Percentiles rank a stretch among this genome's conserved stretches.
phyloP scores from a whole-genome alignment of 2,329 filamentous ascomycete species.

The Penicillium occitanis region DNA sequence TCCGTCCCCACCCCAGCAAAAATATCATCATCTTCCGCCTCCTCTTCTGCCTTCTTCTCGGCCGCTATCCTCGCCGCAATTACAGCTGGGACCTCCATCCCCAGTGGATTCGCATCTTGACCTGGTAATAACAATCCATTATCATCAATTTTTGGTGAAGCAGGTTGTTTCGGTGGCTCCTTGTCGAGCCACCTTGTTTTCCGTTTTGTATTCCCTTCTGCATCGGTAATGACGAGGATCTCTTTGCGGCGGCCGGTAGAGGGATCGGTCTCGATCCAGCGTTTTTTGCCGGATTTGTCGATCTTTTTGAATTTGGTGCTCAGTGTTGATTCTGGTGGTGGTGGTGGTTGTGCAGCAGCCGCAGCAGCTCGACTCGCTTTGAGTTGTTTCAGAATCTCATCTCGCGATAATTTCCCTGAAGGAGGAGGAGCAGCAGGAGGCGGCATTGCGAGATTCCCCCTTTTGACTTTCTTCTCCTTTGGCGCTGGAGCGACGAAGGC shows the following conservation, averaged over 20 bases:
- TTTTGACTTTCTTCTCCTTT: constrained; percentile 50
- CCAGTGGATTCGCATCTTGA: constrained; percentile 50
- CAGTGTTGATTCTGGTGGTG: constrained; percentile 50
- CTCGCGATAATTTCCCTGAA: constrained; percentile 54
- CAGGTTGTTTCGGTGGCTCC: constrained; percentile 21
- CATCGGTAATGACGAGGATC: constrained; percentile 59
- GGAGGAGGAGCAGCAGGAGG: constrained; percentile 26
- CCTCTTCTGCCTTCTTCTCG: constrained; percentile 23
- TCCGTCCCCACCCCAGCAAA: constrained; percentile 61
- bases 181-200: constrained; percentile 57
- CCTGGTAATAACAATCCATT: constrained; percentile 42
- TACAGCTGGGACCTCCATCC: constrained; percentile 51
- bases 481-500: constrained; percentile 31
- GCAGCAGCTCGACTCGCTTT: constrained; percentile 52
- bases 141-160: constrained; percentile 18
- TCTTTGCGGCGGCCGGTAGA: constrained; percentile 52
- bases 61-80: constrained; percentile 37
- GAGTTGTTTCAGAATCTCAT: constrained; percentile 60
- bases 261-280: constrained; percentile 57
- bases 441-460: constrained; percentile 51
- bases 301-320: constrained; percentile 58
- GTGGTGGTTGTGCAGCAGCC: constrained; percentile 39
- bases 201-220: constrained; percentile 61
- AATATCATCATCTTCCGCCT: constrained; percentile 60
- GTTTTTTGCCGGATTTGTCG: constrained; percentile 48